These are phyloP conservation scores for Dacryopinax spathularia DNA, from an alignment of 768 basidiomycete species.

Conservation along the genomic window DNA sequence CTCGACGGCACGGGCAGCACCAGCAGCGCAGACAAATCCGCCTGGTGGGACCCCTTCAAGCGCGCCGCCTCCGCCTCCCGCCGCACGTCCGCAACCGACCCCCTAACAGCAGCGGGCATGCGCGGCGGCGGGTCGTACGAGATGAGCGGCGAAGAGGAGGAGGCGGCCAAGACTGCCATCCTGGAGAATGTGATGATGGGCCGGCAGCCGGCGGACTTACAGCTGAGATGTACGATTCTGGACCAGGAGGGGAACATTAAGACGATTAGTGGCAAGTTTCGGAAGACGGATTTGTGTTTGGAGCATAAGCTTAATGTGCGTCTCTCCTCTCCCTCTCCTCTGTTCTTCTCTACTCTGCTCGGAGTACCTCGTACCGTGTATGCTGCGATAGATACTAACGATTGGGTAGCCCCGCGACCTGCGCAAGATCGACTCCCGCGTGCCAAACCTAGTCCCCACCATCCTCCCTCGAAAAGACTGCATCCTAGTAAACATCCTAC, in stretches of 20 bases:
- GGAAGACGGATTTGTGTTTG: conserved; percentile 72
- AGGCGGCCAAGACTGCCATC: conserved; percentile 54
- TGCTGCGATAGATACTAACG: neutral
- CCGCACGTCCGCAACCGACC: neutral
- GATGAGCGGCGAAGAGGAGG: conserved; percentile 36
- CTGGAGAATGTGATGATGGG: conserved; percentile 77
- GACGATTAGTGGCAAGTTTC: conserved; percentile 79
- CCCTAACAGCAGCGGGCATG: neutral
- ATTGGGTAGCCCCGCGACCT: conserved; percentile 70
- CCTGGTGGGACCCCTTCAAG: neutral
- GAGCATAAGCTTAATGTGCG: conserved; percentile 85
- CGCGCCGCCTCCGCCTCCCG: neutral
- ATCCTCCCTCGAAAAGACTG: conserved; percentile 81
- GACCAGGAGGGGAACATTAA: conserved; percentile 78
- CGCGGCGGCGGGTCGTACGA: neutral
- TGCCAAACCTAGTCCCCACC: conserved; percentile 88
- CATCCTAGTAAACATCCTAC: conserved; percentile 84
- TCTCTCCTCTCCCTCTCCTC: conserved; percentile 7
- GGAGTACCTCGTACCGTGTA: conserved; percentile 17
- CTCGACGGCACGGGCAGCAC: neutral
- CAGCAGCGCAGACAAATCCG: neutral
- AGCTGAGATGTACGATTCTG: conserved; percentile 79
- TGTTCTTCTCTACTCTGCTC: conserved; percentile 4
- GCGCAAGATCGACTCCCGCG: conserved; percentile 87
- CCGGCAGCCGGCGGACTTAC: conserved; percentile 75